Conservation (phyloP, 2,329 filamentous ascomycete genomes). For the Aspergillus neoniger region DNA sequence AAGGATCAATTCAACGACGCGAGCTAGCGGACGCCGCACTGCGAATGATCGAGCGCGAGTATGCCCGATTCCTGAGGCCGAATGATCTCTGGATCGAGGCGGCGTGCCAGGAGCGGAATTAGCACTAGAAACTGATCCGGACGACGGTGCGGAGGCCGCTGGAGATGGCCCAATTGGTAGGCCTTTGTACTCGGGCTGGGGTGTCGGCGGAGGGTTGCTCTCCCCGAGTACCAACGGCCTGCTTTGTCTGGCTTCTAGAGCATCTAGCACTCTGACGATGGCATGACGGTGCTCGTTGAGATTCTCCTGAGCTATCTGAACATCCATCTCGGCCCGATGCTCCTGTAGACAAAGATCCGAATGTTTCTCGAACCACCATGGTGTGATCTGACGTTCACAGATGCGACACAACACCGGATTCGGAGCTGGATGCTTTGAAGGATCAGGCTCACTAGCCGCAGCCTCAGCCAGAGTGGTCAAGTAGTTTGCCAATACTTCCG, state of each 20-base stretch:
- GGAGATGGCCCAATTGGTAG: slow-evolving; percentile 76
- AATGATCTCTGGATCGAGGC: slow-evolving; percentile 68
- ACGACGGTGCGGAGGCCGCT: slow-evolving; percentile 67
- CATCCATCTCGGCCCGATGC: slow-evolving; percentile 95
- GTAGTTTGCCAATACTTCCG: slow-evolving; percentile 91
- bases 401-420: slow-evolving; percentile 90
- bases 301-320: slow-evolving; percentile 91
- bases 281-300: slow-evolving; percentile 89
- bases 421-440: slow-evolving; percentile 75
- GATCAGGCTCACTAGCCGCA: slow-evolving; percentile 71
- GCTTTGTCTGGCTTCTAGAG: slow-evolving; percentile 68
- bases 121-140: slow-evolving; percentile 69
- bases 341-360: slow-evolving; percentile 95
- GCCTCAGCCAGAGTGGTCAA: slow-evolving; percentile 85
- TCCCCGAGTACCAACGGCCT: slow-evolving; percentile 36
- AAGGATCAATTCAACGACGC: slow-evolving; percentile 91
- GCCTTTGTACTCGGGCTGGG: slow-evolving; percentile 81
- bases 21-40: slow-evolving; percentile 80
- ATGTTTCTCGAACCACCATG: slow-evolving; percentile 99
- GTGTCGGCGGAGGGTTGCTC: slow-evolving; percentile 55
- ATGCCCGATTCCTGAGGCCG: slow-evolving; percentile 71
- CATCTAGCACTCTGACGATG: slow-evolving; percentile 93
- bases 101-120: slow-evolving; percentile 68
- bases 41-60: slow-evolving; percentile 84
- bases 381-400: slow-evolving; percentile 93